phyloP scores from a whole-genome alignment of 2,329 filamentous ascomycete genomes.

The Ascocoryne sarcoides region DNA sequence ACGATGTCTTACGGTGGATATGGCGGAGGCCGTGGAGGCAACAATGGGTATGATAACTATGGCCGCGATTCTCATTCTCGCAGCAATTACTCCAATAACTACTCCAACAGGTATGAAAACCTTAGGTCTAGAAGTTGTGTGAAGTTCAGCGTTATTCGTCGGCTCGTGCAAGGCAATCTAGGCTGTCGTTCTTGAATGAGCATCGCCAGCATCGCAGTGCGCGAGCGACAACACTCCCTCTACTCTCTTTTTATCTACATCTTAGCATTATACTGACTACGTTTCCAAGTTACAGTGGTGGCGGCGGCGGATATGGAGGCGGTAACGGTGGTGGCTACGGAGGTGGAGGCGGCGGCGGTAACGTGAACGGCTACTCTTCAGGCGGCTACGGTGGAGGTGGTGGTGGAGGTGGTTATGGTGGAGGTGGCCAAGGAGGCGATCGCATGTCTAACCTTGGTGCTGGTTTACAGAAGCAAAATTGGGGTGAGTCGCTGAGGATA shows the following conservation, averaged over 20 bases:
- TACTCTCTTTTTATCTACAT: constrained; percentile 6
- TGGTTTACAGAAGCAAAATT: constrained; percentile 78
- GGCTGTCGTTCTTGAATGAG: constrained; percentile 13
- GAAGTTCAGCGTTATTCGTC: constrained; percentile 23
- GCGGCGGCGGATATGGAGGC: constrained; percentile 36
- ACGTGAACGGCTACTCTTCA: constrained; percentile 27
- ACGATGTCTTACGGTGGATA: constrained; percentile 60
- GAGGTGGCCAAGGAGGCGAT: constrained; percentile 68
- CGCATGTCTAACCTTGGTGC: constrained; percentile 88
- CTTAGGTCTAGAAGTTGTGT: constrained; percentile 30
- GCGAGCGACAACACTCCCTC: constrained; percentile 18
- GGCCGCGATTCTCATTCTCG: constrained; percentile 43
- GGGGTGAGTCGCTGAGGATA: constrained; percentile 52
- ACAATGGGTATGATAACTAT: constrained; percentile 41
- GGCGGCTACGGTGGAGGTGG: constrained; percentile 33
- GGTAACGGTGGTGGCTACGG: constrained; percentile 31
- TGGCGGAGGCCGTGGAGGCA: constrained; percentile 35
- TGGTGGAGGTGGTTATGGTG: constrained; percentile 36
- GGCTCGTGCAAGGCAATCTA: constrained; percentile 25
- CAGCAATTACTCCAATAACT: constrained; percentile 38
- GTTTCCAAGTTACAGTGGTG: constrained; percentile 34
- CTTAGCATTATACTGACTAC: constrained; percentile 30
- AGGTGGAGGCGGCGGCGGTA: constrained; percentile 26
- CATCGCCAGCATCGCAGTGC: constrained; percentile 7
- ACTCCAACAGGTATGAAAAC: constrained; percentile 41